Evolutionary conservation across 352 stramenopile species (phyloP).

Genomic region (Aphanomyces cochlioides): DNA sequence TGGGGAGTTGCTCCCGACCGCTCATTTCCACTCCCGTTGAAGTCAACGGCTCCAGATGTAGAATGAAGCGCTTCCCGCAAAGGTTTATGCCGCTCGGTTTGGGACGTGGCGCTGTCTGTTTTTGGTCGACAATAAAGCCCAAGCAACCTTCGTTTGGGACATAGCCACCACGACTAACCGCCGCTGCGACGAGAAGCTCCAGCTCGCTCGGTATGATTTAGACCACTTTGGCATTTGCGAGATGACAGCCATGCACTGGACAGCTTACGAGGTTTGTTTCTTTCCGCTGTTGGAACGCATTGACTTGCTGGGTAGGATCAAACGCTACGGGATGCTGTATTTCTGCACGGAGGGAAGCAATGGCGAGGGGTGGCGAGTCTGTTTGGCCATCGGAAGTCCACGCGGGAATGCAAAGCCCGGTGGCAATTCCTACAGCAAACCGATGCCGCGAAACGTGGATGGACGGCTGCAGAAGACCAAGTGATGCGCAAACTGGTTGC

Average conservation of each 20-base stretch:
- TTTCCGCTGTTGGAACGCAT: too few species aligned
- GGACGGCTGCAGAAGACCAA: slow-evolving; percentile 57
- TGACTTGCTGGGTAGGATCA: slow-evolving; percentile 45
- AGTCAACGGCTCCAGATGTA: too few species aligned
- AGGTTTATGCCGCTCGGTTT: too few species aligned
- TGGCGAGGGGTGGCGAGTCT: slow-evolving; percentile 66
- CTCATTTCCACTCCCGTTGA: too few species aligned
- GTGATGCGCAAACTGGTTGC: slow-evolving; percentile 58
- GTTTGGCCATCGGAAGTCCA: slow-evolving; percentile 41
- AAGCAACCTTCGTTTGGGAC: background rate
- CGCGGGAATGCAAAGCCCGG: slow-evolving; percentile 54
- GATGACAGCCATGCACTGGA: too few species aligned
- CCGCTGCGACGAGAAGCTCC: too few species aligned
- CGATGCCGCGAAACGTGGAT: slow-evolving; percentile 52
- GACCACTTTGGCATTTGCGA: too few species aligned
- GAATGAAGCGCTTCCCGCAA: too few species aligned
- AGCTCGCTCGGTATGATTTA: too few species aligned
- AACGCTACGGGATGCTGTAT: slow-evolving; percentile 60
- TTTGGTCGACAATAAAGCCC: background rate
- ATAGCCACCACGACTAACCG: background rate
- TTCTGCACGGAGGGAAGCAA: slow-evolving; percentile 70
- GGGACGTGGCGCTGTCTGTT: too few species aligned
- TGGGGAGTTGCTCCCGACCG: too few species aligned
- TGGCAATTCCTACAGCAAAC: slow-evolving; percentile 53
- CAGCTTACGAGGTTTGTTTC: too few species aligned